phyloP scores from a whole-genome alignment of 1,284 basidiomycete species.

The Cryptococcus sp. region DNA sequence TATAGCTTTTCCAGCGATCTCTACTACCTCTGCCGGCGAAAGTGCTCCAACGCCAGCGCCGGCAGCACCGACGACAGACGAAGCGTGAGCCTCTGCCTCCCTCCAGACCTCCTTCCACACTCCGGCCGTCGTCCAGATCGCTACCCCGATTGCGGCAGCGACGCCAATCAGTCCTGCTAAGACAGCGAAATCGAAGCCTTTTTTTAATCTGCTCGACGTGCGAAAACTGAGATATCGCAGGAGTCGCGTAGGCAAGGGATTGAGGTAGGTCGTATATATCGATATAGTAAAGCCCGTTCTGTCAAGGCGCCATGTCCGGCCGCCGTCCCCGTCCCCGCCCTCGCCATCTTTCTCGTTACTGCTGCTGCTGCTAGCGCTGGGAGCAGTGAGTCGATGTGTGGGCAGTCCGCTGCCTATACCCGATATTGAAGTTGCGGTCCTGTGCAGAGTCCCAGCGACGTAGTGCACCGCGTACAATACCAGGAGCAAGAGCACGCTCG shows the following conservation, averaged over 20 bases:
- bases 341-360: too few relatives aligned
- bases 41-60: too few relatives aligned
- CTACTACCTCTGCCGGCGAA: too few relatives aligned
- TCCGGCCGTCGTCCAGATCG: constrained; percentile 4
- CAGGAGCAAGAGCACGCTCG: too few relatives aligned
- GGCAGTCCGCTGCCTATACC: neutral
- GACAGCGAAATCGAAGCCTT: constrained; percentile 11
- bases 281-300: constrained; percentile 1
- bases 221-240: constrained; percentile 6
- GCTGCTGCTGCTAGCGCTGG: neutral
- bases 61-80: neutral
- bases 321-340: too few relatives aligned
- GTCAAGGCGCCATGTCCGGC: constrained; percentile 4
- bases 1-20: too few relatives aligned
- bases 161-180: constrained; percentile 10
- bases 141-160: neutral
- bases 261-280: constrained; percentile 10
- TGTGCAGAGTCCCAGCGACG: too few relatives aligned
- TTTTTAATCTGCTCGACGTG: constrained; percentile 9
- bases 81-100: constrained; percentile 13
- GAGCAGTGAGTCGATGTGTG: constrained; percentile 2
- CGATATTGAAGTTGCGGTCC: too few relatives aligned
- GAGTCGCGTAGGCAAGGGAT: constrained; percentile 4
- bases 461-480: too few relatives aligned
- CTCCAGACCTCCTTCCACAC: constrained; percentile 18